Percentiles rank a stretch among this genome's conserved stretches.
phyloP scores from a whole-genome alignment of 805 yeast species.

The Tetrapisispora taiwanensis region DNA sequence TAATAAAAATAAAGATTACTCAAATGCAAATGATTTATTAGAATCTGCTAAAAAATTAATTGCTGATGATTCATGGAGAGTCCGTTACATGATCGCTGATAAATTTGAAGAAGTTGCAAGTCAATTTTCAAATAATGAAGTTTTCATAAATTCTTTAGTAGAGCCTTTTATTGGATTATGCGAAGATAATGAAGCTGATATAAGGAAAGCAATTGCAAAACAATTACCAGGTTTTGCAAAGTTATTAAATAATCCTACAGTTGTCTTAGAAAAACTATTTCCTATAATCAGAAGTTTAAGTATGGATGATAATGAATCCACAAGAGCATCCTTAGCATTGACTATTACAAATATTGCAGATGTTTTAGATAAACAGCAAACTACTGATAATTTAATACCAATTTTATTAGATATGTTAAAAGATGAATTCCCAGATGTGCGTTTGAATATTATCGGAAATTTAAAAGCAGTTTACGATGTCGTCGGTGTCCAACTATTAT shows the following conservation, averaged over 20 bases:
- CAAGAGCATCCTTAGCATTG: constrained; percentile 84
- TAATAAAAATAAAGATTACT: constrained; percentile 44
- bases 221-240: constrained; percentile 73
- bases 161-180: constrained; percentile 64
- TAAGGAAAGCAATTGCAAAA: constrained; percentile 86
- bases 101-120: constrained; percentile 66
- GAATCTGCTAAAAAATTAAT: constrained; percentile 61
- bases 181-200: constrained; percentile 94
- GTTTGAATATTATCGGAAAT: constrained; percentile 87
- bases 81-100: constrained; percentile 97
- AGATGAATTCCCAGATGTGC: constrained; percentile 94
- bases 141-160: constrained; percentile 40
- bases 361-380: constrained; percentile 70
- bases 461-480: constrained; percentile 87
- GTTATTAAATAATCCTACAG: constrained; percentile 37
- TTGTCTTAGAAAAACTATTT: constrained; percentile 54
- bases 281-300: constrained; percentile 79
- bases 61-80: constrained; percentile 94
- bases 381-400: constrained; percentile 76
- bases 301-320: constrained; percentile 85
- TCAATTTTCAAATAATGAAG: constrained; percentile 50
- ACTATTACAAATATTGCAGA: constrained; percentile 84
- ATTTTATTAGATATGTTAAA: constrained; percentile 86
- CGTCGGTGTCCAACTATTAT: constrained; percentile 79
- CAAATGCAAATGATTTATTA: constrained; percentile 54